phyloP scores from a whole-genome alignment of 768 basidiomycete genomes.

The Exidia glandulosa region DNA sequence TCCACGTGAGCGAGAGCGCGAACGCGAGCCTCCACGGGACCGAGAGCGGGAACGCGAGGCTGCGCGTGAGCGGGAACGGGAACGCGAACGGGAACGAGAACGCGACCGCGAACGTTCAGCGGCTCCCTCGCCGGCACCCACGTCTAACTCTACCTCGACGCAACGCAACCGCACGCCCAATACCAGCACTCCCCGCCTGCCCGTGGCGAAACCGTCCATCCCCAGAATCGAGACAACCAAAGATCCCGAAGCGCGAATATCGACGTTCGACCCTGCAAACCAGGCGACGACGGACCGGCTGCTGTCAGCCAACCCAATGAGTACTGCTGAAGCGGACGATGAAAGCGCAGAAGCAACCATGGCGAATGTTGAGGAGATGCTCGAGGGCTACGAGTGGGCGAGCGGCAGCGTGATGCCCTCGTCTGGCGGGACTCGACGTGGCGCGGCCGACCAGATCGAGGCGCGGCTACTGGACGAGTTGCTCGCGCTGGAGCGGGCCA shows the following conservation, averaged over 20 bases:
- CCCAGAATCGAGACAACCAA: neutral
- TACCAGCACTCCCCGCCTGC: neutral
- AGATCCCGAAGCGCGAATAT: constrained; percentile 44
- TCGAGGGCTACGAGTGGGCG: constrained; percentile 97
- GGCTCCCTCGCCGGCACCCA: neutral
- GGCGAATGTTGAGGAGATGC: constrained; percentile 93
- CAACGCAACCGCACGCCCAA: neutral
- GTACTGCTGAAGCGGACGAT: constrained; percentile 33
- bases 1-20: neutral
- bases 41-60: neutral
- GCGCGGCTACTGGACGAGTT: constrained; percentile 81
- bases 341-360: constrained; percentile 74
- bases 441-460: constrained; percentile 86
- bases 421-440: constrained; percentile 44
- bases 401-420: constrained; percentile 53
- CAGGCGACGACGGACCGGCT: constrained; percentile 64
- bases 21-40: neutral
- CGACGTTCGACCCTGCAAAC: constrained; percentile 73
- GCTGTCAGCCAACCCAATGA: constrained; percentile 24
- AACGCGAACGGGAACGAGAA: neutral
- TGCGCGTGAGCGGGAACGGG: neutral
- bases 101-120: neutral
- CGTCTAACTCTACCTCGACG: neutral
- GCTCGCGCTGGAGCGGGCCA: constrained; percentile 93
- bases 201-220: neutral